Percentiles rank a stretch among this genome's conserved stretches.
Conservation (phyloP, 1,139 yeast species). For the Suhomyces kunorum region DNA sequence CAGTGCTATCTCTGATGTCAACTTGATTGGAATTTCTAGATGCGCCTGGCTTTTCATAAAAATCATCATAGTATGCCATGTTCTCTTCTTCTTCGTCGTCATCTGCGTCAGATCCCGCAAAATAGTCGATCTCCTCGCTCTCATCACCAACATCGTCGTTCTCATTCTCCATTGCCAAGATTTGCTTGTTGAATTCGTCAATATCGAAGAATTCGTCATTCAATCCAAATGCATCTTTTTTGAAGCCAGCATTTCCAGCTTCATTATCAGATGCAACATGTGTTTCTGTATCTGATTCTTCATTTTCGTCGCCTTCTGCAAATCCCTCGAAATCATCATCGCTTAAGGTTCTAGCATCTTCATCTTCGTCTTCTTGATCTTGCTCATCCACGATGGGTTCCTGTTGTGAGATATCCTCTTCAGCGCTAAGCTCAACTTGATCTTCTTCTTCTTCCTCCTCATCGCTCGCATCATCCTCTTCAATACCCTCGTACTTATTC, state of each 20-base stretch:
- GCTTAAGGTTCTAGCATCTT: conserved; percentile 20
- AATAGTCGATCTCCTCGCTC: conserved; percentile 63
- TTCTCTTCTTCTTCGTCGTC: conserved; percentile 64
- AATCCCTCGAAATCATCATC: conserved; percentile 16
- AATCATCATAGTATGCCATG: conserved; percentile 71
- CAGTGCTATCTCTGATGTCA: too few relatives aligned
- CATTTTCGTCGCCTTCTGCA: conserved; percentile 22
- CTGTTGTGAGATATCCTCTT: too few relatives aligned
- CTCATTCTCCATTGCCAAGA: conserved; percentile 67
- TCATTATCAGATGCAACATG: conserved; percentile 17
- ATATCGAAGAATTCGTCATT: conserved; percentile 86
- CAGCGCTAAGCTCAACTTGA: conserved; percentile 23
- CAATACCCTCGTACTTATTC: conserved; percentile 25
- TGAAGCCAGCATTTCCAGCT: conserved; percentile 14
- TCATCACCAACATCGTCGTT: conserved; percentile 37
- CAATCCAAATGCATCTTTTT: conserved; percentile 61
- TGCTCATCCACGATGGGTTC: conserved; percentile 25
- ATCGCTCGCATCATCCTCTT: conserved; percentile 22
- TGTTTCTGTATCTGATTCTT: conserved; percentile 19
- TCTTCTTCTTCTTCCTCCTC: conserved; percentile 19
- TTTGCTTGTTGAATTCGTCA: conserved; percentile 82
- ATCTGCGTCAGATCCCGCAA: conserved; percentile 55
- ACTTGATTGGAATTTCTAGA: too few relatives aligned
- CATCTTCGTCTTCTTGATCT: conserved; percentile 17
- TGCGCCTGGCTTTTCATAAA: conserved; percentile 58